Evolutionary conservation across 2,329 filamentous ascomycete genomes (phyloP), one percentile per base, ranked within the genome.

Genomic region (Ceratocystis destructans): DNA sequence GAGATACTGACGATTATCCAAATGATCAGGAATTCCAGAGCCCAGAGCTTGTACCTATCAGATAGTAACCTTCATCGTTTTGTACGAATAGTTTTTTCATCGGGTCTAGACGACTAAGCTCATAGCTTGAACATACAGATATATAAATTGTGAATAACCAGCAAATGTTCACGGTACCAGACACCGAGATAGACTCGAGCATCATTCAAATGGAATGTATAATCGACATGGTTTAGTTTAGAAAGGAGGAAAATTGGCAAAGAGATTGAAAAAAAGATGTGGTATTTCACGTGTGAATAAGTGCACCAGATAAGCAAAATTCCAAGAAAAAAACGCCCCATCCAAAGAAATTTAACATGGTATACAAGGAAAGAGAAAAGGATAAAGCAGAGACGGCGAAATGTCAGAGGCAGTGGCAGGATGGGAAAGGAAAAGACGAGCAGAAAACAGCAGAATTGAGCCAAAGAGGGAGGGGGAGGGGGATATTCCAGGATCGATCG

Each of bases 271-370:
- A 25, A 50, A 50, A 50, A 22, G 12, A 33, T 8, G 45, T 28
- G 31, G 46, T 41, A 33, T 64, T 53, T 44, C n/a, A n/a, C n/a
- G 28, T 46, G 28, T 44, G 33, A 15, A 46, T 25, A 61, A 17
- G 22, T 41, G 48, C 66, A 64, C 66, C 46, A 50, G 37, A 64
- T 53, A 61, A 57, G 45, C 61, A 55, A 31, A 45, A 59, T 63
- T 22, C 45, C 44, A 48, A 48, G 57, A 61, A 55, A 55, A 66
- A 63, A 67, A 57, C n/a, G 62, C 61, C 61, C 66, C 55, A 61
- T 53, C 61, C 66, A 57, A 61, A 59, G 61, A 61, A 31, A 62
- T 61, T 45, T 31, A 64, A 59, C 45, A 48, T 64, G 50, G 20
- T 67, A 61, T 62, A 62, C 46, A 59, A 61, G 37, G 31, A 37